Base-by-base conservation (phyloP, 345 rosid species). In the Melastoma malabathricum region DNA sequence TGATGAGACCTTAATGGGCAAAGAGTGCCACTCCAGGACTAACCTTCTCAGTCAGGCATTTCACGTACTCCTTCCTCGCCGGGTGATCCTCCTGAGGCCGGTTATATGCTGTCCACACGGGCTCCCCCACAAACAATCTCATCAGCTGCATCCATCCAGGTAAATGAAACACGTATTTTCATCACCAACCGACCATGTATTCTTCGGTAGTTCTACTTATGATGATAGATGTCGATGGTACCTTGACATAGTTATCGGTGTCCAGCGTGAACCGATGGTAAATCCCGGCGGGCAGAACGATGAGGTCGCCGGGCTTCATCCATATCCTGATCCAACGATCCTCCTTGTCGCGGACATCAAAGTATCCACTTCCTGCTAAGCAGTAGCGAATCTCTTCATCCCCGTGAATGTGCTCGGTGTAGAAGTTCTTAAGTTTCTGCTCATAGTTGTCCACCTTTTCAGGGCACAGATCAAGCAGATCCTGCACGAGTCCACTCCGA, bases 341-440 rank as follows among this genome's bases (percentile, higher is more conserved):
- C 45, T 69, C 67, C 57, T 76, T 79, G 76, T 83, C 94, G 13
- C 94, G 74, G 54, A 86, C 84, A 68, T 89, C 94, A 52, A 86
- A 89, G 62, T 89, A 89, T 13, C 88, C 97, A 54, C 88, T 79
- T 46, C 97, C 97, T 13, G 68, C 75, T 43, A 85, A 48, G 75
- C 86, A 85, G 70, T 85, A 85, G 51, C 95, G 89, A 43, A 89
- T 85, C 76, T 89, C 97, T 59, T 85, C 93, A 22, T 83, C 97
- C 17, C 77, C 77, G 52, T 89, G 93, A 47, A 89, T 77, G 69
- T 89, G 95, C 68, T 89, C 95, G 0, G 81, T 81, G 61, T 74
- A 89, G 74, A 86, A 86, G 72, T 78, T 83, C 74, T 67, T 81
- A 44, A 81, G 79, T 80, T 89, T 86, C 75, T 89, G 86, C 51